Evolutionary conservation across 169 alveolate species (phyloP), one percentile per base, ranked within the genome.

Genomic region (Plasmodium fragile): DNA sequence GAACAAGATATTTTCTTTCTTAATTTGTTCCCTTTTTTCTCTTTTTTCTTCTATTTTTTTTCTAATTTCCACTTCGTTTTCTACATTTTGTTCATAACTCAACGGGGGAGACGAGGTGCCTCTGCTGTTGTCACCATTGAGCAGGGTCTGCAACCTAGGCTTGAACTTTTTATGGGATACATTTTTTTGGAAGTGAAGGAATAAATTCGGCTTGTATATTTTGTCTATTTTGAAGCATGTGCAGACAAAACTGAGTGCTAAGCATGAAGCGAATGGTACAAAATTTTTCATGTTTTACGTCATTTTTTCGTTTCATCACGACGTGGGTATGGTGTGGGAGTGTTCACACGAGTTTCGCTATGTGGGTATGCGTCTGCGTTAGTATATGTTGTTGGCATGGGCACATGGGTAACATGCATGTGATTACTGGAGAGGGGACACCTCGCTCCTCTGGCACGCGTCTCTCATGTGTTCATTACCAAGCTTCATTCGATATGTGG

Each of bases 211-310:
- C 28, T 87, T 87, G 45, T 28, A 32, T 59, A 71, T 71, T 45
- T 83, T 55, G 81, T 87, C 72, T 87, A 87, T 53, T 43, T 41
- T 87, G 32, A 77, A 87, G 81, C 87, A 87, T 75, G 72, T 77
- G 77, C 93, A 77, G 70, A 87, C 45, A 87, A 77, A 36, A 39
- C 45, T 87, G 34, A 87, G 49, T 55, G 71, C 52, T 49, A 71
- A n/a, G 69, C 55, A 87, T 59, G 52, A 87, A 53, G 81, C 55
- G 28, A 55, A 25, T 52, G 39, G 70, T 55, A 87, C 77, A 55
- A 78, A 59, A 53, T 30, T 77, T 87, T 77, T 87, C 93, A 87
- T 87, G 93, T 87, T 87, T 87, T 87, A 53, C 39, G 52, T 87
- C 93, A 87, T 87, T 73, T 87, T 87, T 87, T 75, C 89, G n/a